Base-by-base conservation (phyloP, 768 basidiomycete genomes). In the Psilocybe cyanescens region DNA sequence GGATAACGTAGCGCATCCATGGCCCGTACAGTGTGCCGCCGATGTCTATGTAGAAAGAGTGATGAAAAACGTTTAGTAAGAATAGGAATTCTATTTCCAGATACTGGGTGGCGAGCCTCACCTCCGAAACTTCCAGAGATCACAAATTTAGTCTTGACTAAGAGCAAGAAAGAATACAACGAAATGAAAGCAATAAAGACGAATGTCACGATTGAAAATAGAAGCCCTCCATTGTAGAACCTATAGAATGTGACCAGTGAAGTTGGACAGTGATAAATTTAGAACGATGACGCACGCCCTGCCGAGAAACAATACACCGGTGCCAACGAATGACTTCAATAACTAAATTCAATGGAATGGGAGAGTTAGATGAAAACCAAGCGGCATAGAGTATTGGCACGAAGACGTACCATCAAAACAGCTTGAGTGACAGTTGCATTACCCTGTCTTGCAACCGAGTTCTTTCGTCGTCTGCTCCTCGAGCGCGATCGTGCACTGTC, bases 51-150 rank as follows among this genome's bases (percentile, higher is more conserved):
- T 48, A 24, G 24, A 24, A 44, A 24, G 11, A 31, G 1, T 29
- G 14, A 57, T 35, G 17, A 28, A 52, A 41, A 52, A 41, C 12
- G 46, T 29, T 4, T 16, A 52, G 41, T 33, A 12, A 19, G 41
- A 35, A 19, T 39, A 51, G 65, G 37, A 66, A 54, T 17, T 31
- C 55, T 0, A 30, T 19, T 2, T 24, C 24, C 24, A 24, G 55
- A 11, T 28, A 45, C 1, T 19, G 17, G 35, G 33, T 29, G n/a
- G 17, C 46, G 29, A n/a, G 54, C 24, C 65, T 53, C 61, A 93
- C 94, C 94, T 74, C 97, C 97, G 68, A 97, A 99, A 70, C 91
- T 93, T 11, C 96, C 97, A 5, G 90, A 88, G 14, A 98, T 92
- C 51, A 89, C 89, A 55, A 93, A 87, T 63, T 97, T 95, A 46